These are phyloP conservation scores for Albifimbria verrucaria DNA, from an alignment of 2,329 filamentous ascomycete genomes.

Conservation along the genomic window DNA sequence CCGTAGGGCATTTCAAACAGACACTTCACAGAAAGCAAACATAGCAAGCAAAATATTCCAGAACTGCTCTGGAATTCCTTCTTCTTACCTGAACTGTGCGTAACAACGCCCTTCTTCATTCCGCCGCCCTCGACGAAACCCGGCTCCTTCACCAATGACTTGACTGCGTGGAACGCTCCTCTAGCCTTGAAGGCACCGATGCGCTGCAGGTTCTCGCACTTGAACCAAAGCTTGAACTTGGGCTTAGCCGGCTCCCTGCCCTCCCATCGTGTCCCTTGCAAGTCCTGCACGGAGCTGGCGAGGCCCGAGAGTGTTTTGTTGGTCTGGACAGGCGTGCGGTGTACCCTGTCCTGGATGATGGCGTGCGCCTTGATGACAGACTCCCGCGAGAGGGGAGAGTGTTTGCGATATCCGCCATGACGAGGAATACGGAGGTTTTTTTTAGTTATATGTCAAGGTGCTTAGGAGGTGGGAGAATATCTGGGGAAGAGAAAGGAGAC, in stretches of 20 bases:
- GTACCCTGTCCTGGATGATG: slow-evolving; percentile 72
- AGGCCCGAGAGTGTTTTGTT: slow-evolving; percentile 70
- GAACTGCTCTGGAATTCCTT: not conserved
- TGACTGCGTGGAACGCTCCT: slow-evolving; percentile 84
- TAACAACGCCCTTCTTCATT: slow-evolving; percentile 69
- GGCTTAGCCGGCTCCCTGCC: slow-evolving; percentile 59
- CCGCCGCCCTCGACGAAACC: slow-evolving; percentile 60
- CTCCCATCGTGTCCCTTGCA: slow-evolving; percentile 55
- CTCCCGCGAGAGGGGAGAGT: slow-evolving; percentile 66
- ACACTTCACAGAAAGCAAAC: too few relatives aligned
- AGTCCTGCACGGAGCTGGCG: slow-evolving; percentile 67
- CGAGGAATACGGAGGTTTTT: not conserved
- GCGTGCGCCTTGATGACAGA: slow-evolving; percentile 71
- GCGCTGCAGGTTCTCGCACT: slow-evolving; percentile 90
- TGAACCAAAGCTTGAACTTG: slow-evolving; percentile 78
- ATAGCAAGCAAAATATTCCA: slow-evolving; percentile 3
- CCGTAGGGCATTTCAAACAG: too few relatives aligned
- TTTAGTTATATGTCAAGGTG: too few relatives aligned
- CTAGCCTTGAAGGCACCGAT: slow-evolving; percentile 91
- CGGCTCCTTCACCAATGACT: slow-evolving; percentile 60
- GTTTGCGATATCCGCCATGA: slow-evolving; percentile 52
- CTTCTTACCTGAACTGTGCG: slow-evolving; percentile 76
- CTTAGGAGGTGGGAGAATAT: too few relatives aligned
- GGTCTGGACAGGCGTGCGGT: slow-evolving; percentile 80
- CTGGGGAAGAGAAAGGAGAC: too few relatives aligned